Evolutionary conservation across 208 protist genomes (phyloP).

Genomic region (Herpetomonas tarakana): DNA sequence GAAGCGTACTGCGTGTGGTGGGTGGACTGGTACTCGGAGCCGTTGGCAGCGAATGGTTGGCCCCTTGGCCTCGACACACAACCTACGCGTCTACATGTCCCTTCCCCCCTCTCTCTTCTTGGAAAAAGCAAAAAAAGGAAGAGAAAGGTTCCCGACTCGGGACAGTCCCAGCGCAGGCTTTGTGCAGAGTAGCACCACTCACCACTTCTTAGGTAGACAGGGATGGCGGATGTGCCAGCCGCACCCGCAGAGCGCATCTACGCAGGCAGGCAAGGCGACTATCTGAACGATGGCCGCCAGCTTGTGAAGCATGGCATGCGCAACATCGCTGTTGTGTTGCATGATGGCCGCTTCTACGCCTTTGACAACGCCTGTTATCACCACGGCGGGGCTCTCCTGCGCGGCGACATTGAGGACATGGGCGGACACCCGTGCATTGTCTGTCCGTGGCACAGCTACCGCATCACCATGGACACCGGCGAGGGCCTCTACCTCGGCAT

Average conservation of each 20-base stretch:
- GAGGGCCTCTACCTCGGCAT: conserved; percentile 86
- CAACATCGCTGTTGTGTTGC: conserved; percentile 78
- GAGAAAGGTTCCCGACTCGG: too few species aligned
- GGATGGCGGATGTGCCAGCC: too few species aligned
- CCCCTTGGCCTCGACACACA: too few species aligned
- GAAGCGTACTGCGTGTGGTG: too few species aligned
- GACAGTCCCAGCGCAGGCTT: too few species aligned
- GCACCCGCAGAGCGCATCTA: conserved; percentile 15
- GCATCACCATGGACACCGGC: conserved; percentile 85
- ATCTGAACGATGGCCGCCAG: conserved; percentile 53
- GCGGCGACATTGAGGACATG: conserved; percentile 90
- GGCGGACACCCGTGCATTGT: conserved; percentile 86
- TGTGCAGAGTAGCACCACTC: too few species aligned
- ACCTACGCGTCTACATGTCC: too few species aligned
- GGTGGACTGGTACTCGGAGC: too few species aligned
- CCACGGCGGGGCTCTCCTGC: conserved; percentile 83
- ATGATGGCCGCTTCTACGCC: conserved; percentile 66
- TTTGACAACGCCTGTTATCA: conserved; percentile 93
- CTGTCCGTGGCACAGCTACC: conserved; percentile 90
- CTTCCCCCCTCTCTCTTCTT: too few species aligned
- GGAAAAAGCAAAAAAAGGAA: too few species aligned
- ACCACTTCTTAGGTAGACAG: too few species aligned
- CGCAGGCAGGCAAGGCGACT: conserved; percentile 25
- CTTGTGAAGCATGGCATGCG: conserved; percentile 72
- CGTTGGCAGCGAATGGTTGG: too few species aligned